phyloP scores from a whole-genome alignment of 345 rosid species.

The Bruguiera gymnorhiza region DNA sequence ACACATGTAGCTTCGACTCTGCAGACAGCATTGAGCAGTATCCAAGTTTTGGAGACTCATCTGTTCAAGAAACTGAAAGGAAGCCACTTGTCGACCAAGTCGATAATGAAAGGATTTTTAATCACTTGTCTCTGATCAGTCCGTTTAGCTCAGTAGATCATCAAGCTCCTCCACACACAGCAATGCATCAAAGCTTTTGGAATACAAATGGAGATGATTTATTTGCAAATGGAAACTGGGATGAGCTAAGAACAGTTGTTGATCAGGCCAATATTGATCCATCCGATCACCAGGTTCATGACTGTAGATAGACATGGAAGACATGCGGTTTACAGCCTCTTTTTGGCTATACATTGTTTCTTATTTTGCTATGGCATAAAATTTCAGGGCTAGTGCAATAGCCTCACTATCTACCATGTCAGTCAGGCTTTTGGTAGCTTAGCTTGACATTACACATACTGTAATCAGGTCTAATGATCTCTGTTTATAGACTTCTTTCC shows the following conservation, averaged over 20 bases:
- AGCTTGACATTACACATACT: no score
- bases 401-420: no score
- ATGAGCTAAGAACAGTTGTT: constrained; percentile 63
- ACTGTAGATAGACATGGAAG: constrained; percentile 14
- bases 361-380: no score
- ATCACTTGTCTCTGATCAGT: constrained; percentile 12
- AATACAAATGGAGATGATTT: constrained; percentile 40
- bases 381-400: no score
- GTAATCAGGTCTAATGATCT: no score
- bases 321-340: no score
- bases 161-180: constrained; percentile 26
- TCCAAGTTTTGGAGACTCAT: constrained; percentile 31
- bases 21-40: constrained; percentile 40
- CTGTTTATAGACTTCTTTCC: no score
- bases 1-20: constrained; percentile 55
- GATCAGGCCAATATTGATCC: constrained; percentile 32
- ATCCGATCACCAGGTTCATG: constrained; percentile 8
- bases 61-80: constrained; percentile 14
- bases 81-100: constrained; percentile 22
- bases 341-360: no score
- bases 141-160: constrained; percentile 14
- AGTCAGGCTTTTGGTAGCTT: no score
- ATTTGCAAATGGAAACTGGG: constrained; percentile 55
- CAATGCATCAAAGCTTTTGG: constrained; percentile 31
- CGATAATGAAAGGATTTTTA: constrained; percentile 14